A percentile compares a stretch with the other conserved stretches of the same genome.
Evolutionary conservation across 2,329 filamentous ascomycete species (phyloP).

Genomic region (Sclerotinia glacialis): DNA sequence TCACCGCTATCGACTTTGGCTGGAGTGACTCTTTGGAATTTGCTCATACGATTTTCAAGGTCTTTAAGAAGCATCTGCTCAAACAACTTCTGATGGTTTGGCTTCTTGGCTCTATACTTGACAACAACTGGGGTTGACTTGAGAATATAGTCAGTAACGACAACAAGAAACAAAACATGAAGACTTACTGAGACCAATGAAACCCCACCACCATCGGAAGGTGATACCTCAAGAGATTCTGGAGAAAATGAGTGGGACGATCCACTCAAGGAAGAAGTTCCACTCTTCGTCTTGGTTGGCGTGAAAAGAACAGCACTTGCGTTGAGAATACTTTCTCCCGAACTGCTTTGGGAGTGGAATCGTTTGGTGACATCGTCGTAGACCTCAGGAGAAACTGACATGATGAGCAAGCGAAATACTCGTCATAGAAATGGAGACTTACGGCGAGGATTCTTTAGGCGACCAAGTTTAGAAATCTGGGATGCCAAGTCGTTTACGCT

Average conservation of each 20-base stretch:
- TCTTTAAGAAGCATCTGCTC: background rate
- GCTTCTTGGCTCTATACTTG: background rate
- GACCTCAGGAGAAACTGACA: background rate
- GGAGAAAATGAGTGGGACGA: background rate
- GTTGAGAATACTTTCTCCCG: background rate
- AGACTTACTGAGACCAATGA: background rate
- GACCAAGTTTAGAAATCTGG: background rate
- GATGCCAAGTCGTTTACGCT: background rate
- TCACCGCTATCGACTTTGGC: background rate
- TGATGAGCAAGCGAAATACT: background rate
- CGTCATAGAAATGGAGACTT: background rate
- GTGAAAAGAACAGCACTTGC: background rate
- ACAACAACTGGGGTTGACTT: background rate
- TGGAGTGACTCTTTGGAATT: background rate
- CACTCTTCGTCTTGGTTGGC: background rate
- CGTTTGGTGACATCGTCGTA: background rate
- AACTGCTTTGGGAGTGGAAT: background rate
- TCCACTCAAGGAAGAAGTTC: constrained; percentile 3
- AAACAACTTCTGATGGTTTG: background rate
- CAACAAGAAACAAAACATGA: background rate
- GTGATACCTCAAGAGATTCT: background rate
- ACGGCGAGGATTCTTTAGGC: constrained; percentile 1
- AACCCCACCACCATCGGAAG: constrained; percentile 7
- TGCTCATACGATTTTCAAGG: background rate
- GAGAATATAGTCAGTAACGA: background rate